These are phyloP conservation scores for Heimioporus sp. DNA, from an alignment of 768 basidiomycete genomes.

Conservation along the genomic window DNA sequence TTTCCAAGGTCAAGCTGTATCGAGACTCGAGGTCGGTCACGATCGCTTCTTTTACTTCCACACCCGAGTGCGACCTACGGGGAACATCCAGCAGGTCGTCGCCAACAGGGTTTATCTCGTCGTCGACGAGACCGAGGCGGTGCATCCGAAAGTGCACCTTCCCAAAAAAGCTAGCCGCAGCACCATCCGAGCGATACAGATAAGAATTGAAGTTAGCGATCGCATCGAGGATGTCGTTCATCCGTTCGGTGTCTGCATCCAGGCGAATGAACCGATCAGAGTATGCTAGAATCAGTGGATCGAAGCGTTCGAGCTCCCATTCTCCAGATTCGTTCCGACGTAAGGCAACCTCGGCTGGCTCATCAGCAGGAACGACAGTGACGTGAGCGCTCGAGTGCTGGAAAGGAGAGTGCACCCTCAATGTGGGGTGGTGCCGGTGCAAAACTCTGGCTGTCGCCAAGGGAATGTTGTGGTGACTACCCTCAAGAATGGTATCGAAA, in stretches of 20 bases:
- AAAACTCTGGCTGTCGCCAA: constrained; percentile 10
- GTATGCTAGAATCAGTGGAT: constrained; percentile 8
- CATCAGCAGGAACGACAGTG: constrained; percentile 2
- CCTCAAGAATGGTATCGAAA: constrained; percentile 15
- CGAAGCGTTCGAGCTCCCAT: constrained; percentile 18
- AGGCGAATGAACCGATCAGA: constrained; percentile 2
- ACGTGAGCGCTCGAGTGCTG: background rate
- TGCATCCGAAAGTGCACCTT: constrained; percentile 13
- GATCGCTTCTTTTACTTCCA: constrained; percentile 6
- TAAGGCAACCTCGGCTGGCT: constrained; percentile 12
- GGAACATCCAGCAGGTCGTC: constrained; percentile 8
- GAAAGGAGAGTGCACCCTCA: constrained; percentile 8
- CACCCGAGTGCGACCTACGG: background rate
- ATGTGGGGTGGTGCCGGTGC: constrained; percentile 6
- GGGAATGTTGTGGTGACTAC: background rate
- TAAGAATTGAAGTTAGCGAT: constrained; percentile 21
- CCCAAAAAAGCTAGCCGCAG: constrained; percentile 4
- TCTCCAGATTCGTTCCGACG: background rate
- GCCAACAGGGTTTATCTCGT: constrained; percentile 5
- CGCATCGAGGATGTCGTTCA: constrained; percentile 4
- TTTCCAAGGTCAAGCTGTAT: constrained; percentile 19
- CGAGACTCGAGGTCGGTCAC: constrained; percentile 8
- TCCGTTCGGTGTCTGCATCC: background rate
- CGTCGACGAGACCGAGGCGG: background rate
- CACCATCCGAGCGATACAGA: constrained; percentile 15